Percentiles rank a stretch among this genome's conserved stretches.
Conservation (phyloP, 441 rosid genomes). For the Erodium trifolium region DNA sequence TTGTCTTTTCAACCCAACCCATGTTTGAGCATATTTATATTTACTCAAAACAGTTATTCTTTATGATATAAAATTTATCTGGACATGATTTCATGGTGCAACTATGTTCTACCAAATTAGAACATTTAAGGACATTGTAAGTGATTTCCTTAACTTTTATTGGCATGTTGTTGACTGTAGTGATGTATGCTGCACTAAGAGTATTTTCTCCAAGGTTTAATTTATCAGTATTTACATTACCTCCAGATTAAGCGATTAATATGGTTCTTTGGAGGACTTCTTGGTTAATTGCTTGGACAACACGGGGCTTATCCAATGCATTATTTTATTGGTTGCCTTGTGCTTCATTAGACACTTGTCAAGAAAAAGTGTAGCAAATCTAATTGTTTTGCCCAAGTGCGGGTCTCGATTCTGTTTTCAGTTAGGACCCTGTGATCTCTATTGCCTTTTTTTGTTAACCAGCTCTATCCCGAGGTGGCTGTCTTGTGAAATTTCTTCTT, state of each 20-base stretch:
- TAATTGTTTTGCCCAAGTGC: conserved; percentile 4
- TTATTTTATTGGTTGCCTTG: conserved; percentile 5
- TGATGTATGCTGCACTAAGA: not conserved
- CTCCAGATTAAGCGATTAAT: not conserved
- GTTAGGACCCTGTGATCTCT: not conserved
- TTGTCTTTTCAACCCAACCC: conserved; percentile 4
- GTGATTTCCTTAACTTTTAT: not conserved
- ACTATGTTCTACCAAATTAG: not conserved
- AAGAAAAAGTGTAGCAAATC: not conserved
- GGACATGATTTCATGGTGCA: not conserved
- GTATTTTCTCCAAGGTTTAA: not conserved
- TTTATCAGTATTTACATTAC: not conserved
- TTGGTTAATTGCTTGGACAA: conserved; percentile 8
- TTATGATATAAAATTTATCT: not conserved
- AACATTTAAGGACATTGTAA: not conserved
- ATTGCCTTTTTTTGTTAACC: not conserved
- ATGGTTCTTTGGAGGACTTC: conserved; percentile 6
- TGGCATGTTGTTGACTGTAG: not conserved
- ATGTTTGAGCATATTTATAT: conserved; percentile 5
- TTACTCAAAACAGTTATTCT: not conserved
- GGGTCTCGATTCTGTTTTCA: not conserved
- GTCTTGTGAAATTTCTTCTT: conserved; percentile 5
- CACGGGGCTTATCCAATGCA: not conserved
- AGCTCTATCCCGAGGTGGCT: not conserved
- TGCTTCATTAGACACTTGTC: not conserved